Conservation (phyloP, 345 rosid species). For the Cardamine resedifolia region DNA sequence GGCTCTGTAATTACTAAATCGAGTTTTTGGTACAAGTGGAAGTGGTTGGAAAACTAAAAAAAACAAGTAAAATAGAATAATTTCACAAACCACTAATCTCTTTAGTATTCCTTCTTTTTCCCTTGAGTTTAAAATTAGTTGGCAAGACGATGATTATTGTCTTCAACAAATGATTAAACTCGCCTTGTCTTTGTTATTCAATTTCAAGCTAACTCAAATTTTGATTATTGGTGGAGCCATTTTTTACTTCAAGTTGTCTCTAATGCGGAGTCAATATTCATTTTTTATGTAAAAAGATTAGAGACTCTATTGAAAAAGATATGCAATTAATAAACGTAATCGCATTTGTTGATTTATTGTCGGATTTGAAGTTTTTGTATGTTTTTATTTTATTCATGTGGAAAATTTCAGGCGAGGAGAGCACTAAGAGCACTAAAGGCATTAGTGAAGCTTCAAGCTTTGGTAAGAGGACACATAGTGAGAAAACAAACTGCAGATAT, state of each 20-base stretch:
- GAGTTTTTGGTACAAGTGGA: conserved; percentile 35
- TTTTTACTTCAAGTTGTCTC: neutral
- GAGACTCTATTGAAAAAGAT: neutral
- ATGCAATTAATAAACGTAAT: too few relatives aligned
- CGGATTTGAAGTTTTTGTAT: neutral
- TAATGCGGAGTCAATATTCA: neutral
- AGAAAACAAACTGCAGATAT: conserved; percentile 78
- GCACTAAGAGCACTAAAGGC: conserved; percentile 87
- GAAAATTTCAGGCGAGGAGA: conserved; percentile 64
- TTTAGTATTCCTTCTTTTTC: neutral
- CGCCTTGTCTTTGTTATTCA: neutral
- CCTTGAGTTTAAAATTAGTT: conserved; percentile 15
- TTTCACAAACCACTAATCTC: conserved; percentile 19
- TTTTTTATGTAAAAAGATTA: neutral
- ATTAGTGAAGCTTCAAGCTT: conserved; percentile 87
- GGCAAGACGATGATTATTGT: conserved; percentile 33
- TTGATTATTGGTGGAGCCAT: conserved; percentile 25
- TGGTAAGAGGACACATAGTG: conserved; percentile 88
- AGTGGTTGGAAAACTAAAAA: conserved; percentile 34
- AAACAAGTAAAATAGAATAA: conserved; percentile 14
- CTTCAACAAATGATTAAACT: conserved; percentile 20
- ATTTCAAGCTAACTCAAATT: conserved; percentile 14
- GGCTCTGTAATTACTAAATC: conserved; percentile 33
- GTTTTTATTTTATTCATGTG: neutral
- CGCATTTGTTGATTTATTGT: neutral